phyloP scores from a whole-genome alignment of 1,284 basidiomycete species.

The Athelia sp. region DNA sequence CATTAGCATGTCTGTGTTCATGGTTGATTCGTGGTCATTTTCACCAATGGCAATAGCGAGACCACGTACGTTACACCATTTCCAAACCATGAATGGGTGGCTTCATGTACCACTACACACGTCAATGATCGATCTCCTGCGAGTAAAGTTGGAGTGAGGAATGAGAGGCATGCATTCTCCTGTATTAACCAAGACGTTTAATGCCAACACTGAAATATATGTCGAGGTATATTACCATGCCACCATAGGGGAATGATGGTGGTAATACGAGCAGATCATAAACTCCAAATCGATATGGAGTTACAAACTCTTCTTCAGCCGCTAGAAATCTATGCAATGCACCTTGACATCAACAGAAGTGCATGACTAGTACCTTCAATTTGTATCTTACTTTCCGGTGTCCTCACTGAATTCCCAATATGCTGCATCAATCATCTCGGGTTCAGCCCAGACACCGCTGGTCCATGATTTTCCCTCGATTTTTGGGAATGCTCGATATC shows the following conservation, averaged over 20 bases:
- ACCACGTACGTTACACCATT: constrained; percentile 72
- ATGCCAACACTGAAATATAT: background rate
- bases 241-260: constrained; percentile 90
- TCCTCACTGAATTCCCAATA: constrained; percentile 90
- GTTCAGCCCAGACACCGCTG: constrained; percentile 88
- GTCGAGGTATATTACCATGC: constrained; percentile 54
- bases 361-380: no score
- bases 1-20: constrained; percentile 52
- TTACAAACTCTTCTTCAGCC: constrained; percentile 72
- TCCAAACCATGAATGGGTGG: constrained; percentile 82
- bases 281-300: constrained; percentile 81
- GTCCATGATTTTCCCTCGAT: constrained; percentile 67
- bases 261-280: constrained; percentile 94
- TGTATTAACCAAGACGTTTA: constrained; percentile 15
- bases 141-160: constrained; percentile 79
- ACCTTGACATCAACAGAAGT: background rate
- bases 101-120: constrained; percentile 81
- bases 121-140: constrained; percentile 83
- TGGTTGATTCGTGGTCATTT: background rate
- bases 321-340: constrained; percentile 56
- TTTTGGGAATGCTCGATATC: constrained; percentile 64
- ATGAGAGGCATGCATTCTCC: constrained; percentile 84
- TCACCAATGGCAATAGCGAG: background rate
- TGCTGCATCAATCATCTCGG: constrained; percentile 72
- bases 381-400: constrained; percentile 52